Percentiles rank a stretch among this genome's conserved stretches.
Evolutionary conservation across 768 basidiomycete species (phyloP).

Genomic region (Kwoniella shandongensis): DNA sequence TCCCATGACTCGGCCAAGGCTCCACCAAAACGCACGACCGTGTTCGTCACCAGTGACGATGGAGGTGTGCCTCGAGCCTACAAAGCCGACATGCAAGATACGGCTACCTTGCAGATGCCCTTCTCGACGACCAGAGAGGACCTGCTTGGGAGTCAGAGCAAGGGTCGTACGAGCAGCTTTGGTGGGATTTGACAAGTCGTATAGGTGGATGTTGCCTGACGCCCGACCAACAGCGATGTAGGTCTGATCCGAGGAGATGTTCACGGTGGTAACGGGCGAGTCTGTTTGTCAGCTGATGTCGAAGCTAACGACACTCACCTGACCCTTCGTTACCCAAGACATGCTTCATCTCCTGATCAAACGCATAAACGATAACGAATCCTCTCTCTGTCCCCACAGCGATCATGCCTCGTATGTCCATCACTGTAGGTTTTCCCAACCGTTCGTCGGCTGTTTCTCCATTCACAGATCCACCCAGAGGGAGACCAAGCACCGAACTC

Average conservation of each 20-base stretch:
- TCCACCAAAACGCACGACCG: conserved; percentile 93
- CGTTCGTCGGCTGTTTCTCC: not conserved
- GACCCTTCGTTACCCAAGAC: conserved; percentile 71
- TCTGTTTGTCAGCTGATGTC: not conserved
- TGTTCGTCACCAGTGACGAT: conserved; percentile 84
- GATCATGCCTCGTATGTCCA: conserved; percentile 82
- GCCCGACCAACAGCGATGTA: conserved; percentile 86
- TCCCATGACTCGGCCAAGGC: conserved; percentile 87
- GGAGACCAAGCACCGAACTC: not conserved
- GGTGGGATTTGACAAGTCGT: conserved; percentile 69
- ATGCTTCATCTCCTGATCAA: conserved; percentile 77
- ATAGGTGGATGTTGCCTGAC: conserved; percentile 80
- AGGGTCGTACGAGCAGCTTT: conserved; percentile 66
- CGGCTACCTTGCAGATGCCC: conserved; percentile 69
- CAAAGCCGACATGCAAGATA: conserved; percentile 75
- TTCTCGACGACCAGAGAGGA: conserved; percentile 78
- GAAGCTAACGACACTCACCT: conserved; percentile 57
- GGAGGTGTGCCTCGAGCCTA: conserved; percentile 88
- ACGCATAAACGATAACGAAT: conserved; percentile 79
- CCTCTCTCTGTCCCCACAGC: conserved; percentile 85
- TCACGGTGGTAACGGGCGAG: conserved; percentile 55
- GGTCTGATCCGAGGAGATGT: conserved; percentile 89
- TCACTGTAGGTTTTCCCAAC: conserved; percentile 70
- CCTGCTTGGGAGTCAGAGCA: conserved; percentile 45
- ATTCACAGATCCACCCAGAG: not conserved